phyloP scores from a whole-genome alignment of 2,329 filamentous ascomycete species.

The Didymella sp. region DNA sequence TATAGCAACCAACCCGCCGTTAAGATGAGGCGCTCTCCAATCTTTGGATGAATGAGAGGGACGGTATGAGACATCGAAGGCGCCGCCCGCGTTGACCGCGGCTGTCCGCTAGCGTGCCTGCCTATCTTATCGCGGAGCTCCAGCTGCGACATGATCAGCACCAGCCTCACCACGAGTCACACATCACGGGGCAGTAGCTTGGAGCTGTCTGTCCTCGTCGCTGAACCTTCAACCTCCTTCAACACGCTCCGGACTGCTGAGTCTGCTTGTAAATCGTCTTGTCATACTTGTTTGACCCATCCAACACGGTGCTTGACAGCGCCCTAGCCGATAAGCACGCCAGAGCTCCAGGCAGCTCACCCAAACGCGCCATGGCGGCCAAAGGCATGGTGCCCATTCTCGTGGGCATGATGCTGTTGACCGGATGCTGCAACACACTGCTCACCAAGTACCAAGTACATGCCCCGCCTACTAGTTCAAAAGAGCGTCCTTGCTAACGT shows the following conservation, averaged over 20 bases:
- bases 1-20: background rate
- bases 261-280: background rate
- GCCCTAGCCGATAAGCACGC: constrained; percentile 6
- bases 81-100: constrained; percentile 6
- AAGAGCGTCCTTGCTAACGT: constrained; percentile 27
- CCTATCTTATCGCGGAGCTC: constrained; percentile 36
- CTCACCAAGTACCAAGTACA: constrained; percentile 92
- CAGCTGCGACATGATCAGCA: constrained; percentile 31
- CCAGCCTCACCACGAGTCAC: constrained; percentile 41
- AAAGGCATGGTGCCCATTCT: constrained; percentile 79
- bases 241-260: background rate
- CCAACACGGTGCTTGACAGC: background rate
- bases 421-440: constrained; percentile 95
- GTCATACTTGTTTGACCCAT: constrained; percentile 5
- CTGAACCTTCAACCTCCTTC: background rate
- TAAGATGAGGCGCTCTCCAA: background rate
- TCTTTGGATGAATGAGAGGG: constrained; percentile 2
- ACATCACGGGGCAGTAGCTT: constrained; percentile 35
- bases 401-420: constrained; percentile 95
- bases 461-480: background rate
- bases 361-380: constrained; percentile 66
- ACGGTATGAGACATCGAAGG: too few species aligned
- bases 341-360: constrained; percentile 14
- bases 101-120: constrained; percentile 9
- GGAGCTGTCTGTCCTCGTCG: constrained; percentile 30